Evolutionary conservation across 2,329 filamentous ascomycete species (phyloP), one percentile per base, ranked within the genome.

Genomic region (Apiospora pterosperma): DNA sequence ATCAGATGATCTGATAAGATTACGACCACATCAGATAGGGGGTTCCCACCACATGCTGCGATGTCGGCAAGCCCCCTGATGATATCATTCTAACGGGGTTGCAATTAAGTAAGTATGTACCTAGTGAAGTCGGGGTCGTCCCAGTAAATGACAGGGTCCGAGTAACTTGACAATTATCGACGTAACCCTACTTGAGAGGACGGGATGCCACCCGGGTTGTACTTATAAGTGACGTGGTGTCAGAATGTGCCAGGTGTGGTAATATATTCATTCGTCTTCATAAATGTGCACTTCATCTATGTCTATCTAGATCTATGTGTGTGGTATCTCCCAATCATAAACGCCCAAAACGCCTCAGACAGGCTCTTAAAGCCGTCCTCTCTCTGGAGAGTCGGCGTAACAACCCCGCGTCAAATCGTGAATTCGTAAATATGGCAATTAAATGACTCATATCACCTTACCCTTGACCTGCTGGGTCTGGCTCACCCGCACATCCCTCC

Each of bases 391-490:
- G 48, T 34, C 2, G 28, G n/a, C 28, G 48, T n/a, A n/a, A 55
- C n/a, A 52, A 11, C n/a, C 5, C 5, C 25, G 31, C 44, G 25
- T 52, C 44, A 52, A 52, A 41, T 41, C 59, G 39, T 41, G 23
- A 38, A 61, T 28, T 41, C 23, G 59, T 61, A 41, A 44, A 14
- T 31, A 16, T n/a, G 44, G 25, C 25, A 25, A 59, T 10, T 25
- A 28, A n/a, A n/a, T 36, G 39, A 2, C 39, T 70, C 66, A 76
- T 3, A 76, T 55, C 8, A 76, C 74, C 19, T 73, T 76, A 23
- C 76, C 76, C 65, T 69, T 74, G 58, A 76, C 75, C 63, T 77
- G 75, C 62, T 69, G 72, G 11, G 72, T 74, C 62, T 73, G 62
- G 60, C 72, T 74, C 14, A 77, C 69, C 36, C 70, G 70, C 63